phyloP scores from a whole-genome alignment of 768 basidiomycete species.

The Holtermannia corniformis region DNA sequence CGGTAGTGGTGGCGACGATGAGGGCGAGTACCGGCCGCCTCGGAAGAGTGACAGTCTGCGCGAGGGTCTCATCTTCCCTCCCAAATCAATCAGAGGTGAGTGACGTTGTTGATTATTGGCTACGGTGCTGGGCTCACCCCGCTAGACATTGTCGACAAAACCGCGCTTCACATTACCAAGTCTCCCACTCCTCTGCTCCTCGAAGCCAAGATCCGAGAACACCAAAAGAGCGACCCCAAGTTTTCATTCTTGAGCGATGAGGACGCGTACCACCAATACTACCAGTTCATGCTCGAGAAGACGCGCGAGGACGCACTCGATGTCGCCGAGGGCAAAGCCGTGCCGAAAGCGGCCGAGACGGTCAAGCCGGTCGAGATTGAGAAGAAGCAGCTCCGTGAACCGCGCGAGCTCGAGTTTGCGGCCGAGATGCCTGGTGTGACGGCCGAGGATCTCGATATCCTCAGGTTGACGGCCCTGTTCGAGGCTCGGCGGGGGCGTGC shows the following conservation, averaged over 20 bases:
- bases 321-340: slow-evolving; percentile 14
- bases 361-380: slow-evolving; percentile 46
- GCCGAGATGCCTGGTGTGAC: slow-evolving; percentile 79
- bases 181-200: slow-evolving; percentile 89
- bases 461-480: slow-evolving; percentile 92
- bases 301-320: slow-evolving; percentile 48
- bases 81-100: slow-evolving; percentile 88
- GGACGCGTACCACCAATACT: slow-evolving; percentile 98
- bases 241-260: slow-evolving; percentile 96
- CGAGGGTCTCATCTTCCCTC: slow-evolving; percentile 84
- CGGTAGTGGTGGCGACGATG: slow-evolving; percentile 39
- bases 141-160: slow-evolving; percentile 87
- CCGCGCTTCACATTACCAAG: slow-evolving; percentile 79
- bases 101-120: slow-evolving; percentile 6
- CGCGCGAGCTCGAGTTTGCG: slow-evolving; percentile 70
- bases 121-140: slow-evolving; percentile 5
- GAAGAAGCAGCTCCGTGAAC: slow-evolving; percentile 51
- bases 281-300: slow-evolving; percentile 80
- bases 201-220: slow-evolving; percentile 94
- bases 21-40: slow-evolving; percentile 43
- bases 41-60: slow-evolving; percentile 50
- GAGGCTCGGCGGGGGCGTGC: slow-evolving; percentile 80
- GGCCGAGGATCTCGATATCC: slow-evolving; percentile 81
- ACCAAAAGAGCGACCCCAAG: slow-evolving; percentile 90
- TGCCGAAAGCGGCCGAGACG: slow-evolving; percentile 15